phyloP scores from a whole-genome alignment of 2,329 filamentous ascomycete species.

The Ceratocystis harringtonii region DNA sequence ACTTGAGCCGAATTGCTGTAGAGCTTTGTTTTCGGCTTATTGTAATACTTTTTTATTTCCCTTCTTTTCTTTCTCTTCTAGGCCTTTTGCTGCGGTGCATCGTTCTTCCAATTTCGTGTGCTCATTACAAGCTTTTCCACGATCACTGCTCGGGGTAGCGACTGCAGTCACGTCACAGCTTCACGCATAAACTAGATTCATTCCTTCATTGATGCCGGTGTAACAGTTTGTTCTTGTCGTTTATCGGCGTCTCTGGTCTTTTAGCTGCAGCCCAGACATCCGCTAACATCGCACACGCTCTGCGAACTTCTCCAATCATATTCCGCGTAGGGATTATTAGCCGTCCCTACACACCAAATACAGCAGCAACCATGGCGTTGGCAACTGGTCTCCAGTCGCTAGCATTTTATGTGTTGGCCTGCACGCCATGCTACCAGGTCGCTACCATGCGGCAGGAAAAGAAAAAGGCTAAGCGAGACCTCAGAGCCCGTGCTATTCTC shows the following conservation, averaged over 20 bases:
- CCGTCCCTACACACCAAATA: constrained; percentile 17
- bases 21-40: not conserved
- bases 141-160: not conserved
- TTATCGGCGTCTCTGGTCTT: constrained; percentile 5
- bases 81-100: not conserved
- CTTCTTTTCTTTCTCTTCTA: not conserved
- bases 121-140: not conserved
- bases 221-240: constrained; percentile 10
- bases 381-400: constrained; percentile 55
- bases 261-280: too few species aligned
- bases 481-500: constrained; percentile 47
- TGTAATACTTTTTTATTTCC: not conserved
- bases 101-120: not conserved
- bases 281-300: too few species aligned
- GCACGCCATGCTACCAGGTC: constrained; percentile 61
- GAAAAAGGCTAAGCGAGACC: constrained; percentile 52
- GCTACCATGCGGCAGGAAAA: constrained; percentile 54
- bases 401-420: constrained; percentile 63
- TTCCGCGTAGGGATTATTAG: too few species aligned
- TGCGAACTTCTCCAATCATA: too few species aligned
- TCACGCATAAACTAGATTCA: not conserved
- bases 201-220: constrained; percentile 9
- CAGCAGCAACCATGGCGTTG: constrained; percentile 32
- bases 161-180: not conserved
- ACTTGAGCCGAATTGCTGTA: not conserved